A percentile compares a stretch with the other conserved stretches of the same genome.
Evolutionary conservation across 2,329 filamentous ascomycete species (phyloP).

Genomic region (Fusarium sp.): DNA sequence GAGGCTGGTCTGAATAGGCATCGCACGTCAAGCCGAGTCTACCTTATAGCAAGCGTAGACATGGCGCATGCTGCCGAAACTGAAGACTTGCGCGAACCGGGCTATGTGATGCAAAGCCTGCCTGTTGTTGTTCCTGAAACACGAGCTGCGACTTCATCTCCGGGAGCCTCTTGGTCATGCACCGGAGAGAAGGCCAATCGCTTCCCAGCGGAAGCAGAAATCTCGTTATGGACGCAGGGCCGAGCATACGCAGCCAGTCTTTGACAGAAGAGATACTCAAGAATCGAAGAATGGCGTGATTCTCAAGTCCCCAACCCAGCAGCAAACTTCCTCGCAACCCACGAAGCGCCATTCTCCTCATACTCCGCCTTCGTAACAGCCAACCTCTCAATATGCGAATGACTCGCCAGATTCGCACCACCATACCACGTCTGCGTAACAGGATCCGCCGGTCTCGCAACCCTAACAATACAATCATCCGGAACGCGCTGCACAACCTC

Average conservation of each 20-base stretch:
- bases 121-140: not conserved
- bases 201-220: not conserved
- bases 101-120: not conserved
- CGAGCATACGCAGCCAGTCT: not conserved
- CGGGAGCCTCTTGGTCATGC: no score
- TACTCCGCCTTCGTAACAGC: conserved; percentile 91
- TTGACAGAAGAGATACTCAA: not conserved
- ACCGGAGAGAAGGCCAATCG: not conserved
- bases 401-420: conserved; percentile 79
- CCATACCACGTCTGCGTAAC: conserved; percentile 87
- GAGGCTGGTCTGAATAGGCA: not conserved
- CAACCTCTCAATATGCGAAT: conserved; percentile 73
- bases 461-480: conserved; percentile 80
- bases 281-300: rapidly evolving
- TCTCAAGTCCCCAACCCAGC: conserved; percentile 37
- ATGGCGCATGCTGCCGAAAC: not conserved
- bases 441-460: conserved; percentile 76
- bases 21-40: not conserved
- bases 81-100: not conserved
- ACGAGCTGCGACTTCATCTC: not conserved
- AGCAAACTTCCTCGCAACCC: conserved; percentile 79
- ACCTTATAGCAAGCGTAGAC: not conserved
- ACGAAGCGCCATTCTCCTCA: conserved; percentile 81
- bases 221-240: not conserved
- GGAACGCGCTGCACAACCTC: conserved; percentile 79